Base-by-base conservation (phyloP, 352 stramenopile species). In the Globisporangium paroecandrum region DNA sequence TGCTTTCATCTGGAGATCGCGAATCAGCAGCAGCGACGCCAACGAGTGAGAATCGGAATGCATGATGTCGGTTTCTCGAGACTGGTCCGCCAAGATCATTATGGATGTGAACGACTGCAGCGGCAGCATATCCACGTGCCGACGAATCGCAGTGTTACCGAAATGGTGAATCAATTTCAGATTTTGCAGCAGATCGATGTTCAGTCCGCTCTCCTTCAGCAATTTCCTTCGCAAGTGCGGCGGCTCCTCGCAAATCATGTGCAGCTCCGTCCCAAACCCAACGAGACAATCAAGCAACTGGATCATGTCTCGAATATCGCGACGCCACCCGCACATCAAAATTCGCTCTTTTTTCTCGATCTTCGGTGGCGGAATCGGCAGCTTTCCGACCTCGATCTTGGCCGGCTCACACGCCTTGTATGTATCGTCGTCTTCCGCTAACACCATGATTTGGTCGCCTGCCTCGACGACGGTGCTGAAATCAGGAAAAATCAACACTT, bases 241-340 rank as follows among this genome's bases (percentile, higher is more conserved):
- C 0, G 83, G 79, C 36, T 96, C 82, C 62, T 90, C 78, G 55
- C 89, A 95, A 53, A 97, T 79, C 67, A 97, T 87, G 62, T 94
- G 82, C 1, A 97, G 63, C 47, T 95, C 85, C 0, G 79, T 93
- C 27, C 71, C 77, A 6, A 72, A 72, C 1, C 73, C 53, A 4
- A 94, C 87, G 12, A 95, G 67, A 20, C 83, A 77, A 69, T 97
- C 87, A 2, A 97, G 80, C 22, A 95, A 60, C 34, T 80, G 72
- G 55, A 97, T 93, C 79, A 97, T 95, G 60, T 97, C 89, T 24
- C 89, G 85, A 58, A 97, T 90, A 69, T 97, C 89, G 49, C 90
- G 84, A 46, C 89, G 85, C 90, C 89, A 97, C 1, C 90, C 90
- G 53, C 85, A 95, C 74, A 97, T 91, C 27, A 97, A 66, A 65